phyloP scores from a whole-genome alignment of 495 filamentous ascomycete species.

The Neurospora sp. region DNA sequence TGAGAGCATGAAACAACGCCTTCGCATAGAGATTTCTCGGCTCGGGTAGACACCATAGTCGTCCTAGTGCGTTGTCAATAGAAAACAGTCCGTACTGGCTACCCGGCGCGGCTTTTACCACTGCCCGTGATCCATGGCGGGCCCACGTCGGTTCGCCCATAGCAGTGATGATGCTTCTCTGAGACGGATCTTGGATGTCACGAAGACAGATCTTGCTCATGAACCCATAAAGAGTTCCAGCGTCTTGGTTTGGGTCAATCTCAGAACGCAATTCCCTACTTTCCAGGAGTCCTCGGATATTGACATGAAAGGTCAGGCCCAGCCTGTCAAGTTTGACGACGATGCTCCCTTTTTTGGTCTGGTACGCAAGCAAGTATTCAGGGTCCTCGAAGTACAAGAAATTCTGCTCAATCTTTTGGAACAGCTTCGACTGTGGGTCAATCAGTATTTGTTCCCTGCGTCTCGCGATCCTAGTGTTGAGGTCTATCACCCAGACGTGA shows the following conservation, averaged over 20 bases:
- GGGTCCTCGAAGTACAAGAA: not conserved
- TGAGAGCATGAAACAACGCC: slow-evolving; percentile 1
- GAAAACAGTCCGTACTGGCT: not conserved
- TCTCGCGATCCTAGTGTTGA: not conserved
- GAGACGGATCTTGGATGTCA: not conserved
- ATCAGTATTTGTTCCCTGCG: not conserved
- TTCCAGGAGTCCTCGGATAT: not conserved
- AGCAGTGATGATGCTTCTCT: slow-evolving; percentile 3
- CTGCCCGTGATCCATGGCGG: not conserved
- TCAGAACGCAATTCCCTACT: not conserved
- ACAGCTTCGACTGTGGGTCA: not conserved
- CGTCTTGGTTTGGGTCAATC: slow-evolving; percentile 4
- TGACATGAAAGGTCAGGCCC: not conserved
- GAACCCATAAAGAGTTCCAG: not conserved
- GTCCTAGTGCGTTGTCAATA: not conserved
- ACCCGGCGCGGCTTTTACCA: not conserved
- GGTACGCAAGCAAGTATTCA: not conserved
- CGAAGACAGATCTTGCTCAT: not conserved
- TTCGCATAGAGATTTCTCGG: slow-evolving; percentile 1
- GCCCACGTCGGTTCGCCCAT: not conserved
- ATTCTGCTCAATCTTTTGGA: not conserved
- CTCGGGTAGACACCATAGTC: not conserved
- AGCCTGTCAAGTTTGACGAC: not conserved
- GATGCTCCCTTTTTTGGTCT: not conserved
- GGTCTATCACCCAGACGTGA: not conserved